Evolutionary conservation across 164 flowering plant genomes (phyloP), one percentile per base, ranked within the genome.

Genomic region (Dillenia turbinata): DNA sequence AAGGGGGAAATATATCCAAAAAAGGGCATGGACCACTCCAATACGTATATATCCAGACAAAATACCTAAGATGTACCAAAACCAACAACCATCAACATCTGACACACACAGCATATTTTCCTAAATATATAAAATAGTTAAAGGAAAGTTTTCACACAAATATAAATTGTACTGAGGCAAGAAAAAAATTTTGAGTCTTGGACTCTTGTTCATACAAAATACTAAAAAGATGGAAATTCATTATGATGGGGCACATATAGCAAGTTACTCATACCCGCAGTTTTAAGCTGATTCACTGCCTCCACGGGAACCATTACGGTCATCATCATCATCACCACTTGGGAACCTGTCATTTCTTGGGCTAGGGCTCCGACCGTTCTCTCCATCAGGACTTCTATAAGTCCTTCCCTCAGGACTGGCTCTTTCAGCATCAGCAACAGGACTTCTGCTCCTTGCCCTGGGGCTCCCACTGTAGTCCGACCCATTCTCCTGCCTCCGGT

Each of bases 401-500:
- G 61, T 63, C 56, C 67, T 55, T 12, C 44, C 66, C n/a, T 12
- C 51, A 10, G 75, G 69, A 54, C 74, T 70, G 13, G 57, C 73
- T 26, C 62, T 66, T 56, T 56, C 78, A 0, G 75, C 73, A 54
- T 77, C 6, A 33, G 40, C 66, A 10, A 61, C 44, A 24, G 80
- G 80, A 71, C 84, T 84, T 73, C 79, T 66, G 69, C 83, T 78
- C 68, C 73, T 81, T 22, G 67, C 74, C 62, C 76, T 76, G 9
- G 88, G 88, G 57, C 92, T 82, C 15, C 66, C 76, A 60, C 84
- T 77, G 51, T 83, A 77, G 44, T 82, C 89, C n/a, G 96, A 84
- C 26, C 82, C 83, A 67, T 82, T 60, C 10, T 64, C 69, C 33
- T 45, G 55, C 60, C 62, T 65, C 9, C 66, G 69, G 33, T 79